Conservation (phyloP, 208 protist genomes). For the Trypanosoma brucei region DNA sequence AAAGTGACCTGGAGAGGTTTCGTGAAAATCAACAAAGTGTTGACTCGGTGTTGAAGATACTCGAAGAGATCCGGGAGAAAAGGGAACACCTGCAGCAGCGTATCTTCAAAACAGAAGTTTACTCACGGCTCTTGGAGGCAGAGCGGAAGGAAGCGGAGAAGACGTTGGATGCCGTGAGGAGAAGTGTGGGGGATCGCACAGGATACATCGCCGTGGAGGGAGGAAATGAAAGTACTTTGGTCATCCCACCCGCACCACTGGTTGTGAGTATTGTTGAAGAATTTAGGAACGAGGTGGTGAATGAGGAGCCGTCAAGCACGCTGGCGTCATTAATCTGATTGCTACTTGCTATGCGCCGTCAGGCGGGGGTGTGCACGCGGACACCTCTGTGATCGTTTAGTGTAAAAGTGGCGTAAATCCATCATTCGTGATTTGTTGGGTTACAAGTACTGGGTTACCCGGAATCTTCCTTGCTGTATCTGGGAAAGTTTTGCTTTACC, state of each 20-base stretch:
- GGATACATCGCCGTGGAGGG: background rate
- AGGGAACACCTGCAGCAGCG: constrained; percentile 15
- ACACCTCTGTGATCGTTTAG: too few relatives aligned
- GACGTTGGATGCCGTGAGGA: constrained; percentile 8
- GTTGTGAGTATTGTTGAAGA: constrained; percentile 17
- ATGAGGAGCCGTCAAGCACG: too few relatives aligned
- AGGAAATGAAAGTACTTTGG: background rate
- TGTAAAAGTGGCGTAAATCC: too few relatives aligned
- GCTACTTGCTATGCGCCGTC: too few relatives aligned
- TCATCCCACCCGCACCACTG: constrained; percentile 7
- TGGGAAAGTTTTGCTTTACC: too few relatives aligned
- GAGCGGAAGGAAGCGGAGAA: constrained; percentile 3
- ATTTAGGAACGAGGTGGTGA: background rate
- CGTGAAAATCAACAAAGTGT: background rate
- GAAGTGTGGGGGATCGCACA: background rate
- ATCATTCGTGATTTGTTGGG: too few relatives aligned
- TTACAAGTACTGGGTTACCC: too few relatives aligned
- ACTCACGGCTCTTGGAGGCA: constrained; percentile 12
- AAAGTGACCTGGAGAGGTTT: background rate
- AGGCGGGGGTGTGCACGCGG: too few relatives aligned
- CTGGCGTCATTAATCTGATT: too few relatives aligned
- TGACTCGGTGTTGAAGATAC: constrained; percentile 1
- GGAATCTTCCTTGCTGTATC: too few relatives aligned
- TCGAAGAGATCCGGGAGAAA: constrained; percentile 8
- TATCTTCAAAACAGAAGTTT: constrained; percentile 3